Evolutionary conservation across 1,284 basidiomycete genomes (phyloP).

Genomic region (Ustilago xerochloae): DNA sequence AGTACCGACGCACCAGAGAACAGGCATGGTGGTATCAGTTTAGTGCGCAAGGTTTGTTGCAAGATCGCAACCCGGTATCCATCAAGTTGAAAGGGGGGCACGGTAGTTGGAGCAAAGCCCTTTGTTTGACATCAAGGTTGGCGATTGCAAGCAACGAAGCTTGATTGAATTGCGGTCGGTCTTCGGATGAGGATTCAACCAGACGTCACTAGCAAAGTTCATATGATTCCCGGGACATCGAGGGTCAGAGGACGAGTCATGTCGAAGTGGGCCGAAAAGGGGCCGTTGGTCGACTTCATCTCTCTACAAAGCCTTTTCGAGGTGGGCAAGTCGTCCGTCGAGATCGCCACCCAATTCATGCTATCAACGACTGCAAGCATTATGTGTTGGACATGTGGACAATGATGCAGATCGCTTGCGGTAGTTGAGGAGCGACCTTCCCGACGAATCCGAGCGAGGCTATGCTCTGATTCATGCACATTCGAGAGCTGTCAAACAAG

Average conservation of each 20-base stretch:
- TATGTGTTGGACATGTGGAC: not conserved
- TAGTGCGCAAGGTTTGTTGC: too few species aligned
- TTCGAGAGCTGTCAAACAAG: conserved; percentile 17
- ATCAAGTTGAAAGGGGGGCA: not conserved
- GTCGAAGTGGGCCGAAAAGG: not conserved
- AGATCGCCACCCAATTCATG: too few species aligned
- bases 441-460: too few species aligned
- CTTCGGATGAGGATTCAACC: not conserved
- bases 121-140: not conserved
- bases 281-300: not conserved
- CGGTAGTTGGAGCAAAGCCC: not conserved
- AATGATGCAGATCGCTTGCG: not conserved
- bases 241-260: not conserved
- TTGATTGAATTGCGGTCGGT: not conserved
- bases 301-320: not conserved
- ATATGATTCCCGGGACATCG: not conserved
- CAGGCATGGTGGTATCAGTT: too few species aligned
- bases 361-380: not conserved
- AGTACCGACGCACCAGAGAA: too few species aligned
- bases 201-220: not conserved
- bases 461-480: not conserved
- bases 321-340: too few species aligned
- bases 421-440: not conserved
- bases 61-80: not conserved
- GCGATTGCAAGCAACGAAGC: not conserved